Evolutionary conservation across 768 basidiomycete species (phyloP).

Genomic region (Glaciozyma antarctica): DNA sequence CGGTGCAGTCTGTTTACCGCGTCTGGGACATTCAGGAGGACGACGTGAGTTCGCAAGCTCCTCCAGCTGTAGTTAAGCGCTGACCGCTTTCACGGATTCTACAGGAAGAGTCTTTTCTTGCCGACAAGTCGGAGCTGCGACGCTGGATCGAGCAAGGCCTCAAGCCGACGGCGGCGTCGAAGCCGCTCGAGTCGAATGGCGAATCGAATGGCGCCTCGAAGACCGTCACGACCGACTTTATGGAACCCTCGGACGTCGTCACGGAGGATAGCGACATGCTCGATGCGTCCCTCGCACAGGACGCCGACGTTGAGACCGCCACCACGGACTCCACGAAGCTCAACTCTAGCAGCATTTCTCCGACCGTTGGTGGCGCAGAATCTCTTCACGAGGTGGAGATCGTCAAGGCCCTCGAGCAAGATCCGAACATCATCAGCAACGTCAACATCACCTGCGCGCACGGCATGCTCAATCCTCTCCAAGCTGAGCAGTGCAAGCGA

Average conservation of each 20-base stretch:
- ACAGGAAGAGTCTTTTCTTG: constrained; percentile 50
- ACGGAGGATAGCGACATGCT: not conserved
- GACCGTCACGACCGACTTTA: not conserved
- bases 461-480: constrained; percentile 53
- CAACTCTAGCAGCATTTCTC: no score
- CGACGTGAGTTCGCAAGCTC: constrained; percentile 43
- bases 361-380: not conserved
- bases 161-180: not conserved
- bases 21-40: constrained; percentile 51
- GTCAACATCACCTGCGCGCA: constrained; percentile 57
- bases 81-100: not conserved
- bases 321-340: no score
- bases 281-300: not conserved
- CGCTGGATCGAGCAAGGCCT: constrained; percentile 50
- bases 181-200: not conserved
- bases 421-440: constrained; percentile 34
- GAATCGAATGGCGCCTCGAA: not conserved
- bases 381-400: not conserved
- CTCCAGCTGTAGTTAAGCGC: not conserved
- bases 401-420: not conserved
- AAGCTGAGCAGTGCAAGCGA: constrained; percentile 57
- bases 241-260: no score
- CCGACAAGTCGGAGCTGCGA: constrained; percentile 54
- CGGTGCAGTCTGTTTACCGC: constrained; percentile 54
- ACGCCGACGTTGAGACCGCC: not conserved